phyloP scores from a whole-genome alignment of 768 basidiomycete genomes.

The Mycena amicta region DNA sequence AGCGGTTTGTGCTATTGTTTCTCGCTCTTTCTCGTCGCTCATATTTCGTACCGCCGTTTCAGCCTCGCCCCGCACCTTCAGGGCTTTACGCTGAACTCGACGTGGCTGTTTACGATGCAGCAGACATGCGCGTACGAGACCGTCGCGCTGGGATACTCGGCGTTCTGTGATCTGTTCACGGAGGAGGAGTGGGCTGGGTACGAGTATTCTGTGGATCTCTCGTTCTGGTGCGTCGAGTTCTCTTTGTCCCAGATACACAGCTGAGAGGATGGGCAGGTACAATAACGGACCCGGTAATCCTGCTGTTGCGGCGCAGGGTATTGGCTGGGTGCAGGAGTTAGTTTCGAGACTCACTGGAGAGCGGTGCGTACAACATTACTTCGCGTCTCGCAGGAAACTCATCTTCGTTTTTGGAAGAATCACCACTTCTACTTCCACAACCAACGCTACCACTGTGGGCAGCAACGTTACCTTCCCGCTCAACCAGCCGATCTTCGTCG shows the following conservation, averaged over 20 bases:
- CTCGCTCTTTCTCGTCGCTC: not conserved
- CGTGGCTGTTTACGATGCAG: constrained; percentile 63
- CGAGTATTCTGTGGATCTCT: constrained; percentile 54
- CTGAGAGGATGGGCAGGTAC: constrained; percentile 60
- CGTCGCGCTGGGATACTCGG: constrained; percentile 75
- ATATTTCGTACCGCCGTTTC: not conserved
- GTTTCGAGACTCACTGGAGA: constrained; percentile 69
- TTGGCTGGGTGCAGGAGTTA: constrained; percentile 73
- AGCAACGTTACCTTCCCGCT: constrained; percentile 57
- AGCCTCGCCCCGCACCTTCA: constrained; percentile 46
- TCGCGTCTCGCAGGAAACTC: too few species aligned
- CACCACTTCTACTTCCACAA: constrained; percentile 55
- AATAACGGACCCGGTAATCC: constrained; percentile 71
- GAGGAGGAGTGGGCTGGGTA: constrained; percentile 82
- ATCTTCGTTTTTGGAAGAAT: too few species aligned
- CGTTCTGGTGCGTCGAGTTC: constrained; percentile 45
- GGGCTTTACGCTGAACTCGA: constrained; percentile 53
- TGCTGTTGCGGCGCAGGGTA: constrained; percentile 58
- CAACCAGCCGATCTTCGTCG: constrained; percentile 64
- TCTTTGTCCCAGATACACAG: not conserved
- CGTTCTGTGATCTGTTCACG: constrained; percentile 78
- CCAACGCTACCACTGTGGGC: constrained; percentile 67
- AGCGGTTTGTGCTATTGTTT: constrained; percentile 33
- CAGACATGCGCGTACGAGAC: constrained; percentile 81
- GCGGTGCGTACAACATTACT: constrained; percentile 29